Evolutionary conservation across 257 asterid species (phyloP).

Genomic region (Rehmannia glutinosa): DNA sequence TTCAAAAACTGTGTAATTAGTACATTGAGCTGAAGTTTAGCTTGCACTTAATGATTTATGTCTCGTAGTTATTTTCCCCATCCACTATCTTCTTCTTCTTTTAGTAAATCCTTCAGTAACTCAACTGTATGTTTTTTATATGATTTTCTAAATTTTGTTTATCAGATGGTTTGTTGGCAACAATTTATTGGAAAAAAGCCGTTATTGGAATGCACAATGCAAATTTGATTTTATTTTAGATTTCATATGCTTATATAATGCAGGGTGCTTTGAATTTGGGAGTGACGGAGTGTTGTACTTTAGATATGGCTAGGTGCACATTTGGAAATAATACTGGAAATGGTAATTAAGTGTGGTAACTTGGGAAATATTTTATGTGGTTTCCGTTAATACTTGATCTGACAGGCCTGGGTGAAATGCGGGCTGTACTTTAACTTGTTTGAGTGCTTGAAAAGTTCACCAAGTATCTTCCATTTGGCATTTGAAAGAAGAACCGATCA

Average conservation of each 20-base stretch:
- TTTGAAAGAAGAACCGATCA: neutral
- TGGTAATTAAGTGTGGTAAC: neutral
- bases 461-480: neutral
- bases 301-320: neutral
- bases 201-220: neutral
- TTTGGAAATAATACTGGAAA: neutral
- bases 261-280: neutral
- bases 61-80: neutral
- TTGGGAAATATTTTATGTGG: neutral
- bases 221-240: neutral
- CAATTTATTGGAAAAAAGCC: neutral
- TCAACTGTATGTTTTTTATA: neutral
- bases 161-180: neutral
- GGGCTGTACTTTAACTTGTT: neutral
- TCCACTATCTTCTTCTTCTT: neutral
- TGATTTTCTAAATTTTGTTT: neutral
- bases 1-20: neutral
- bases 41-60: constrained; percentile 10
- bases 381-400: too few species aligned
- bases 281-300: neutral
- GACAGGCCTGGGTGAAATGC: too few species aligned
- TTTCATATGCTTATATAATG: neutral
- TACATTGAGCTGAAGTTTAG: constrained; percentile 6
- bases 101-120: neutral
- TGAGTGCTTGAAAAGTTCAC: neutral